A percentile compares a stretch with the other conserved stretches of the same genome.
phyloP scores from a whole-genome alignment of 2,329 filamentous ascomycete genomes.

The Pyricularia sp. region DNA sequence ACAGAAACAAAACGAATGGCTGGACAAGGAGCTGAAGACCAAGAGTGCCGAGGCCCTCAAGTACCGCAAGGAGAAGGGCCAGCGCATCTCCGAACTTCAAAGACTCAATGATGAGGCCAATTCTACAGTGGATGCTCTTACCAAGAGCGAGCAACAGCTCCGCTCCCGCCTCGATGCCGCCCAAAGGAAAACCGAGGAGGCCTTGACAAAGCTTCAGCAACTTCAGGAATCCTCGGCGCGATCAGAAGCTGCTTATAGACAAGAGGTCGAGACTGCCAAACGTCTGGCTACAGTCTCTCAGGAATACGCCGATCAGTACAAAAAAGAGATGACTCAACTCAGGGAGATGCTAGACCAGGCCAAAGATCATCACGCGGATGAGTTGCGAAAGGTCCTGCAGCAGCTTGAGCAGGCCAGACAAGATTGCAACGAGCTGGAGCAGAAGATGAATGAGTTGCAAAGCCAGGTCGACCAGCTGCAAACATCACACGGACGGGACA shows the following conservation, averaged over 20 bases:
- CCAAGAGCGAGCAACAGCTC: constrained; percentile 70
- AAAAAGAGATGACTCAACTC: constrained; percentile 61
- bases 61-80: constrained; percentile 89
- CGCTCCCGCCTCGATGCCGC: constrained; percentile 75
- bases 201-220: constrained; percentile 71
- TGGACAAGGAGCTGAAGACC: constrained; percentile 83
- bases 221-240: constrained; percentile 75
- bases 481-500: constrained; percentile 24
- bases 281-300: constrained; percentile 63
- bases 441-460: constrained; percentile 40
- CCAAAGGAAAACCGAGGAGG: constrained; percentile 79
- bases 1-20: constrained; percentile 87
- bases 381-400: constrained; percentile 43
- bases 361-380: constrained; percentile 56
- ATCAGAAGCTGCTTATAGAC: constrained; percentile 76
- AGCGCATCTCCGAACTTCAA: constrained; percentile 79
- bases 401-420: constrained; percentile 47
- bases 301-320: constrained; percentile 6
- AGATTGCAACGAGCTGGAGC: constrained; percentile 34
- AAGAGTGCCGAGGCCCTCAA: constrained; percentile 82
- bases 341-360: constrained; percentile 59
- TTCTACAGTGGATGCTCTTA: constrained; percentile 66
- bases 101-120: constrained; percentile 79
- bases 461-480: constrained; percentile 42
- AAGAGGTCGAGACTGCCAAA: constrained; percentile 73